Conservation (phyloP, 495 filamentous ascomycete genomes). For the Hypoxylon lienhwacheense region DNA sequence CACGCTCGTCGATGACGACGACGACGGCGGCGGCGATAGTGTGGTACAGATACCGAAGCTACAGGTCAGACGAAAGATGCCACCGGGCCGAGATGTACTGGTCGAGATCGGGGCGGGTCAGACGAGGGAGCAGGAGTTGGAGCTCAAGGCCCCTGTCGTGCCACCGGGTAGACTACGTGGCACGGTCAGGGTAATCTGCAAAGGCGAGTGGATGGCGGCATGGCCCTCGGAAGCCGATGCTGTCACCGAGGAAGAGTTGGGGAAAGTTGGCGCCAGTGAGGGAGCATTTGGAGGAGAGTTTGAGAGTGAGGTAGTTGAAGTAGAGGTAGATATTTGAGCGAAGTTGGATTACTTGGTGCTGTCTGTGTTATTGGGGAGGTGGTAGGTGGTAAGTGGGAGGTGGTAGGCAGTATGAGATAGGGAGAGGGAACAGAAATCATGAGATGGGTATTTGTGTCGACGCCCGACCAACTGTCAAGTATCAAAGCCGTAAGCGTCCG, state of each 20-base stretch:
- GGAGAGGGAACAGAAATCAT: too few relatives aligned
- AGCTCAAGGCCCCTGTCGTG: constrained; percentile 31
- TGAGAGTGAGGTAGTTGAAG: constrained; percentile 31
- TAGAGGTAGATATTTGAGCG: constrained; percentile 11
- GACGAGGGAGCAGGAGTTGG: constrained; percentile 32
- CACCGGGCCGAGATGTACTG: constrained; percentile 46
- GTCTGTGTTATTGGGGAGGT: too few relatives aligned
- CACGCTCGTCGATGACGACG: too few relatives aligned
- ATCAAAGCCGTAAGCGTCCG: too few relatives aligned
- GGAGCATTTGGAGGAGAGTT: constrained; percentile 30
- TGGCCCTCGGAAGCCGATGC: constrained; percentile 37
- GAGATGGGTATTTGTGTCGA: not conserved
- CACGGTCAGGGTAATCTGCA: constrained; percentile 30
- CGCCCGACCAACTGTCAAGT: not conserved
- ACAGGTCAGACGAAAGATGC: constrained; percentile 50
- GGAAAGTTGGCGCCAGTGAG: constrained; percentile 27
- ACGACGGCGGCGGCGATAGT: constrained; percentile 32
- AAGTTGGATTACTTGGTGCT: constrained; percentile 1
- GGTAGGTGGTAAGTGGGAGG: too few relatives aligned
- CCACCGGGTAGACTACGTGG: constrained; percentile 34
- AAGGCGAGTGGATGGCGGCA: constrained; percentile 39
- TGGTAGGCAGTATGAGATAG: too few relatives aligned
- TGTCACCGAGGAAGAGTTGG: constrained; percentile 30
- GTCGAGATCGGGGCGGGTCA: constrained; percentile 46
- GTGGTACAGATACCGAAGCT: constrained; percentile 46